Evolutionary conservation across 2,329 filamentous ascomycete genomes (phyloP), one percentile per base, ranked within the genome.

Genomic region (Botrytis fabae): DNA sequence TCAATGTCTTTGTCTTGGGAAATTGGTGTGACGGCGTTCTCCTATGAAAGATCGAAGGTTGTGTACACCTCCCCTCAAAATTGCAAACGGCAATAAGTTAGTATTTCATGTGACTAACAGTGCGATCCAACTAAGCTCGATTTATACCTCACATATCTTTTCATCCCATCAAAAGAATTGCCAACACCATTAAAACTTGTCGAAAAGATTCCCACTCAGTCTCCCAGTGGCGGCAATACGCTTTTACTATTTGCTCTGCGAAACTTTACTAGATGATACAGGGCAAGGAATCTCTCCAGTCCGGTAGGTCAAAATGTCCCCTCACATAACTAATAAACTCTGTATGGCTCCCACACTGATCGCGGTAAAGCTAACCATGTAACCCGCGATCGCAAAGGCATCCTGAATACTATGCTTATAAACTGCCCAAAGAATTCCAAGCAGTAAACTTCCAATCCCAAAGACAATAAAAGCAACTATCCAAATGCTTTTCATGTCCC

Each of bases 301-400:
- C 51, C 51, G 14, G 14, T 18, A 28, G 51, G 28, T 28, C 6
- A 9, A 42, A 57, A 57, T 57, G 48, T 16, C 22, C 25, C 28
- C 40, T 71, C 28, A 77, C 70, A 68, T 71, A 6, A 73, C 48
- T 20, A 77, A 51, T 57, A 75, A 51, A 87, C 86, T 72, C 48
- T 75, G 76, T 14, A 76, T 14, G 61, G 73, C 76, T 5, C 76
- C 76, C 35, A 77, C 63, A 48, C 59, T 74, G 4, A 78, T 63
- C 6, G 72, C 72, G 25, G 71, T 72, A 48, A 77, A 74, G 12
- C 75, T 76, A n/a, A 75, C 72, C 71, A 76, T 75, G 63, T 78
- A 78, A 5, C 70, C 73, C 51, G 75, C 70, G 48, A 77, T 74
- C 7, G 75, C 57, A 51, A 77, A 78, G 7, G 75, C 76, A 73